Evolutionary conservation across 257 asterid species (phyloP), one percentile per base, ranked within the genome.

Genomic region (Fraxinus cuspidata): DNA sequence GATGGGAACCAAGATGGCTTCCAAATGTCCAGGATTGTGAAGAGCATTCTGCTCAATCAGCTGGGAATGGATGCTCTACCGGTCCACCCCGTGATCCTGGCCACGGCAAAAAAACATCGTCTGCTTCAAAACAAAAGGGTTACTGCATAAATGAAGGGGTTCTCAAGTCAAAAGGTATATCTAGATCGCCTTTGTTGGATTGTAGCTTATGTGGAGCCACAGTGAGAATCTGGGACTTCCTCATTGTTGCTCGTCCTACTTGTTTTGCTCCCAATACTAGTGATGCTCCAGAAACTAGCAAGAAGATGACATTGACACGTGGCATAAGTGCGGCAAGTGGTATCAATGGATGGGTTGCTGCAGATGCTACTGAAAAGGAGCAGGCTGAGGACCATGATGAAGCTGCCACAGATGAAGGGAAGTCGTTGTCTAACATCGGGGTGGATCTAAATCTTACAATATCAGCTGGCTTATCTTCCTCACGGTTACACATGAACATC

Each of bases 1-100:
- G 98, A 84, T 96, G 99, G 99, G 99, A 96, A 80, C 97, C 99
- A 38, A 89, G 99, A 87, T 96, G 99, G 99, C 97, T 96, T 79
- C 97, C 97, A 81, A 96, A 96, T 88, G 79, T 96, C 81, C 99
- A 92, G 90, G 99, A 96, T 76, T 96, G 94, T 83, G 99, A 93
- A 83, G 99, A 96, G 83, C 90, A 96, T 88, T 96, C 99, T 82
- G 97, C 96, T 82, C 97, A 96, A 84, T 96, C 99, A 29, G 97
- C 97, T 65, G 86, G 98, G 84, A 90, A 94, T 70, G 97, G 94
- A 58, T 81, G 84, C 89, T 96, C 97, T n/a, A 88, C 83, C 75
- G 98, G 92, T 83, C 97, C 94, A 60, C 97, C 91, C 34, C 91
- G 87, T 58, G 96, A 93, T 83, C 96, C 88, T 67, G 83, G 87